These are phyloP conservation scores for Aspergillus pseudonomiae DNA, from an alignment of 2,329 filamentous ascomycete species.

Conservation along the genomic window DNA sequence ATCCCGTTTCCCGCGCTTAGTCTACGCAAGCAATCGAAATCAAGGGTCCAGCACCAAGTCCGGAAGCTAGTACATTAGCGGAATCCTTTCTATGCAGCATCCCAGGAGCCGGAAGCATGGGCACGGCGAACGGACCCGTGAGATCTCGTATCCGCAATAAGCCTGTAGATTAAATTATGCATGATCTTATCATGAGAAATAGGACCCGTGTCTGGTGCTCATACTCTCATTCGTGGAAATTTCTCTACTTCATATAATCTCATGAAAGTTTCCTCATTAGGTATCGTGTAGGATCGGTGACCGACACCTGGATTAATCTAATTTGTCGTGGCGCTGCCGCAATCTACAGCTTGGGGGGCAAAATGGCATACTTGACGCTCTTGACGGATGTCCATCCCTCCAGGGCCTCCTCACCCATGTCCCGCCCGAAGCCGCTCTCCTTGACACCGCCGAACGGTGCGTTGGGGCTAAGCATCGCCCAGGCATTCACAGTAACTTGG, in stretches of 20 bases:
- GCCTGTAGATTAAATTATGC: background rate
- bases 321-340: background rate
- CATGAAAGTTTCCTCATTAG: background rate
- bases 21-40: background rate
- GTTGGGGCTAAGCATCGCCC: constrained; percentile 29
- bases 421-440: constrained; percentile 32
- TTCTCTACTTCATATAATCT: background rate
- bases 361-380: constrained; percentile 24
- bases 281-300: background rate
- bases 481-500: constrained; percentile 31
- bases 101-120: background rate
- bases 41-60: background rate
- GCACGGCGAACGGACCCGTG: too few species aligned
- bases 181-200: background rate
- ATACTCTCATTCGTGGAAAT: background rate
- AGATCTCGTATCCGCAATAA: background rate
- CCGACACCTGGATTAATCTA: background rate
- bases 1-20: constrained; percentile 23
- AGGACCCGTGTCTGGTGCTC: background rate
- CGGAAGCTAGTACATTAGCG: background rate
- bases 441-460: constrained; percentile 33
- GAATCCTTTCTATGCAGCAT: background rate
- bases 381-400: constrained; percentile 30
- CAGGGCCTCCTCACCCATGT: constrained; percentile 32
- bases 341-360: background rate